These are phyloP conservation scores for Cardiospermum halicacabum DNA, from an alignment of 345 rosid species.

Conservation along the genomic window DNA sequence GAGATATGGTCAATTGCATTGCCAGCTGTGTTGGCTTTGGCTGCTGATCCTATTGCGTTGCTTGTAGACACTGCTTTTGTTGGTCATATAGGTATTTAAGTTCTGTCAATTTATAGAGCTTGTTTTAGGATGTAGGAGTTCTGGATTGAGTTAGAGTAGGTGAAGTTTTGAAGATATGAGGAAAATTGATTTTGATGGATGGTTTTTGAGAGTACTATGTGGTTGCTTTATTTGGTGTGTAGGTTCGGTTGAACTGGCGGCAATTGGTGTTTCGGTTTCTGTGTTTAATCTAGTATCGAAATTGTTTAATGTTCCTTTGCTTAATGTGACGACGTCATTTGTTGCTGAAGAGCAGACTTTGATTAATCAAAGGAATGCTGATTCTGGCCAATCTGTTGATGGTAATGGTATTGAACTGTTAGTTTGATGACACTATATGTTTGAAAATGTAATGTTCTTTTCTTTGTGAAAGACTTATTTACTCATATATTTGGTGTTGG, in stretches of 20 bases:
- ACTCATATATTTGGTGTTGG: not conserved
- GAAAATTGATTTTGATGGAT: not conserved
- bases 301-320: constrained; percentile 81
- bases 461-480: not conserved
- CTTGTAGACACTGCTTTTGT: constrained; percentile 84
- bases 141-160: not conserved
- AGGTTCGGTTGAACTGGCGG: constrained; percentile 90
- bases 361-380: constrained; percentile 22
- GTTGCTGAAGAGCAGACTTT: constrained; percentile 88
- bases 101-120: not conserved
- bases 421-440: not conserved
- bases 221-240: constrained; percentile 8
- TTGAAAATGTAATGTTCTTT: not conserved
- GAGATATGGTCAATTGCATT: constrained; percentile 81
- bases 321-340: constrained; percentile 80
- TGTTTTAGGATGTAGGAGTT: not conserved
- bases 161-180: not conserved
- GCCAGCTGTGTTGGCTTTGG: constrained; percentile 91
- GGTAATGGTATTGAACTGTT: constrained; percentile 16
- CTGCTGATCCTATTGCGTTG: constrained; percentile 84
- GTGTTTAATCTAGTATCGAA: constrained; percentile 85
- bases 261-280: constrained; percentile 81
- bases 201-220: not conserved
- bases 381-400: constrained; percentile 15
- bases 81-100: constrained; percentile 74